Percentiles rank a stretch among this genome's conserved stretches.
These are phyloP conservation scores for Detonula confervacea DNA, from an alignment of 352 stramenopile species.

Conservation along the genomic window DNA sequence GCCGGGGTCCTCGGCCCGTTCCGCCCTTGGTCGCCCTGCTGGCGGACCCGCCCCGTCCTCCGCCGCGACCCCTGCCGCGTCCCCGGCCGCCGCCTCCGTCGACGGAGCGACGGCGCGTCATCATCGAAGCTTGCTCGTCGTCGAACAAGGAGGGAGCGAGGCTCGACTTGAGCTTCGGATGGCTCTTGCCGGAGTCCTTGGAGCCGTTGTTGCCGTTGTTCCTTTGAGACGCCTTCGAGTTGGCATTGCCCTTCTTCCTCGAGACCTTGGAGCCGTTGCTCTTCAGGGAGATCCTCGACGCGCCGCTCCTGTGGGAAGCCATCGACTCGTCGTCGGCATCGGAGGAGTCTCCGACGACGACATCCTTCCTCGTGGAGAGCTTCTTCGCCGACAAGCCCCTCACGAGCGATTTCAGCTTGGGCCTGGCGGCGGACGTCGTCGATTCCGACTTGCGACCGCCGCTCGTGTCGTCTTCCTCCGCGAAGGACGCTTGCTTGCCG, in stretches of 20 bases:
- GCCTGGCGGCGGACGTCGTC: no score
- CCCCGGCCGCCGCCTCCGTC: not conserved
- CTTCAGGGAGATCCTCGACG: not conserved
- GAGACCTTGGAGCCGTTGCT: not conserved
- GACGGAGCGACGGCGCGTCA: no score
- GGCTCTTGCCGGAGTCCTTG: no score
- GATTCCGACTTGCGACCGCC: no score
- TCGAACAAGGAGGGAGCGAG: slow-evolving; percentile 2
- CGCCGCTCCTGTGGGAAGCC: no score
- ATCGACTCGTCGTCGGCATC: no score
- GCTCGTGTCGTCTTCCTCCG: no score
- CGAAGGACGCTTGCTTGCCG: no score
- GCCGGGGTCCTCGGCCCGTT: not conserved
- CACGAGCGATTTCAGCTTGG: no score
- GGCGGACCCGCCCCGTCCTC: not conserved
- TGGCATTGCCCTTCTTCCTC: not conserved
- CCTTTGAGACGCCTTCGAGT: not conserved
- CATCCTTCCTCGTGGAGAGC: not conserved
- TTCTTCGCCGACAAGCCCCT: not conserved
- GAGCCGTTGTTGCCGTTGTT: not conserved
- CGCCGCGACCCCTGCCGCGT: not conserved
- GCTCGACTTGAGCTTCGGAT: not conserved
- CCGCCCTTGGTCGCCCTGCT: not conserved
- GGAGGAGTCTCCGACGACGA: not conserved
- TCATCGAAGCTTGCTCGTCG: slow-evolving; percentile 22